A percentile compares a stretch with the other conserved stretches of the same genome.
Conservation (phyloP, 2,329 filamentous ascomycete species). For the Stagonosporopsis tanaceti region DNA sequence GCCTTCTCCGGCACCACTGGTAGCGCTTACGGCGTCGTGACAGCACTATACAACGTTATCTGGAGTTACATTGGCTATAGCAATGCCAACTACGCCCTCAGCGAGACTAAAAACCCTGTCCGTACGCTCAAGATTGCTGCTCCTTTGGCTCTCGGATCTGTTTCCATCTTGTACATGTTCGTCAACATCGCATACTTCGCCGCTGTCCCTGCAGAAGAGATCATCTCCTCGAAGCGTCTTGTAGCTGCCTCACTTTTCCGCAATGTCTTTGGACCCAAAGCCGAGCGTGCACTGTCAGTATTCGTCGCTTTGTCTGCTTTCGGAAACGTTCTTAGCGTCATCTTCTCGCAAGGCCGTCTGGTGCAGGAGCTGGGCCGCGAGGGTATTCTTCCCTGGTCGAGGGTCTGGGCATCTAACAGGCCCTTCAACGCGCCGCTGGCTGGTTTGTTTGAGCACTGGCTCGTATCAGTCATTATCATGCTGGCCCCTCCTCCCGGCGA, state of each 20-base stretch:
- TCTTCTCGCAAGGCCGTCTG: constrained; percentile 72
- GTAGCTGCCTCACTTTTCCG: constrained; percentile 66
- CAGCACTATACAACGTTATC: constrained; percentile 74
- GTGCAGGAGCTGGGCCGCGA: constrained; percentile 73
- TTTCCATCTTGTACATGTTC: constrained; percentile 70
- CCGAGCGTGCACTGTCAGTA: constrained; percentile 68
- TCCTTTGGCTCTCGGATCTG: constrained; percentile 65
- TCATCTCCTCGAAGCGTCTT: constrained; percentile 61
- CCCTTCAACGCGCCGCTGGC: constrained; percentile 70
- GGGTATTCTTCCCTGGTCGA: constrained; percentile 70
- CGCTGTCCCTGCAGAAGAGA: constrained; percentile 64
- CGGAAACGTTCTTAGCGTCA: constrained; percentile 72
- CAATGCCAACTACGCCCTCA: constrained; percentile 72
- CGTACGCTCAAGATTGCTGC: constrained; percentile 72
- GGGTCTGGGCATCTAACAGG: constrained; percentile 69
- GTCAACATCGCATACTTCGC: constrained; percentile 74
- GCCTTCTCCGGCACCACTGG: constrained; percentile 72
- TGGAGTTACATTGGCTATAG: constrained; percentile 74
- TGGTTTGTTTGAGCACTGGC: constrained; percentile 70
- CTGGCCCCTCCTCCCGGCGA: constrained; percentile 72
- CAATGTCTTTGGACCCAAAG: constrained; percentile 60
- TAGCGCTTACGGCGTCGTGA: constrained; percentile 72
- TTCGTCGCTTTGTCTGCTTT: constrained; percentile 74
- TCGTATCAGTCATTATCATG: constrained; percentile 71
- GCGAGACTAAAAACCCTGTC: constrained; percentile 71